Conservation (phyloP, 306 rosid genomes). For the Inga laurina region DNA sequence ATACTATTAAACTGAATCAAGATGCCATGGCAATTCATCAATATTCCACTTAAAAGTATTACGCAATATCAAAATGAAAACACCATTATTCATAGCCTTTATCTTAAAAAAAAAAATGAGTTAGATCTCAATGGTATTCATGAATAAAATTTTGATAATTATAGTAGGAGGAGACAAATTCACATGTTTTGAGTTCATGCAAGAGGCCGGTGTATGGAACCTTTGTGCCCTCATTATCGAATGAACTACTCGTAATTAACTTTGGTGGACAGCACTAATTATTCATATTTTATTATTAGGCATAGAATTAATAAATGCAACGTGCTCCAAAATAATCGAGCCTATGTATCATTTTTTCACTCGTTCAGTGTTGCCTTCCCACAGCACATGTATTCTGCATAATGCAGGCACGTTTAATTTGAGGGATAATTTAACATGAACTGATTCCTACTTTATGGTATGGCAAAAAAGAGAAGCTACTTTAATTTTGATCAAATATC, state of each 20-base stretch:
- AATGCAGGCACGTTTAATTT: neutral
- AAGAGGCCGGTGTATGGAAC: too few species aligned
- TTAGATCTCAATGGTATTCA: neutral
- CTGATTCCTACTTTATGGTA: neutral
- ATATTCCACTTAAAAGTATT: too few species aligned
- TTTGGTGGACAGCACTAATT: neutral
- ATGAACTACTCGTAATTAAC: neutral
- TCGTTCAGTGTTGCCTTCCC: neutral
- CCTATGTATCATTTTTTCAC: neutral
- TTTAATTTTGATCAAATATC: too few species aligned
- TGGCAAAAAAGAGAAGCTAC: neutral
- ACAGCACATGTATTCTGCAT: neutral
- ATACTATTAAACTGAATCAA: too few species aligned
- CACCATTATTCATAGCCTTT: neutral
- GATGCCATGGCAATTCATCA: too few species aligned
- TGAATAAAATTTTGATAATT: neutral
- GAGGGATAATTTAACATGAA: neutral
- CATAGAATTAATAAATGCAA: neutral
- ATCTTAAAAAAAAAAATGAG: neutral
- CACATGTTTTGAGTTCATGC: too few species aligned
- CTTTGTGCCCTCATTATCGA: neutral
- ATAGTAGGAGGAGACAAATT: too few species aligned
- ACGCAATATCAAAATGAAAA: too few species aligned
- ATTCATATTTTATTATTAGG: neutral
- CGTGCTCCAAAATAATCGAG: neutral